These are phyloP conservation scores for Phytophthora syringae DNA, from an alignment of 352 stramenopile genomes.

Conservation along the genomic window DNA sequence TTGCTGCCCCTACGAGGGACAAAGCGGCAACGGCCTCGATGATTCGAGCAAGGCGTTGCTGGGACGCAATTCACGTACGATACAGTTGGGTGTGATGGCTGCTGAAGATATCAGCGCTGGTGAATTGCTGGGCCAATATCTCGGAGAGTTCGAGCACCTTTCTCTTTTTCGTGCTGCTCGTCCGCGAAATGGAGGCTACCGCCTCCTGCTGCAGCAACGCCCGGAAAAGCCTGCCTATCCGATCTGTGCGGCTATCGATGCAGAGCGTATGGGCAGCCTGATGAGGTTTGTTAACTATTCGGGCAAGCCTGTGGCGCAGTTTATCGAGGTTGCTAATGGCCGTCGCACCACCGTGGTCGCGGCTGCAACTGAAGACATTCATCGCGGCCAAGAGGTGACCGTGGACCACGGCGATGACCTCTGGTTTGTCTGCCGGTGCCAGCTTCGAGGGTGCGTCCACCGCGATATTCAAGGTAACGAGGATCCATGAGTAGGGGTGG, in stretches of 20 bases:
- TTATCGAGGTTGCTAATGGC: constrained; percentile 12
- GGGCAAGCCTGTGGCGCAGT: neutral
- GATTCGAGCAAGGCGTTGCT: constrained; percentile 4
- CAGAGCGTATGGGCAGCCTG: neutral
- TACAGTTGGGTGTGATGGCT: neutral
- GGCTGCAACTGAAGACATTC: neutral
- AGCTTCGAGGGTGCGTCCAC: neutral
- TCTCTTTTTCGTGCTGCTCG: neutral
- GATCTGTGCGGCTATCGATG: neutral
- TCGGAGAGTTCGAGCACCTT: constrained; percentile 13
- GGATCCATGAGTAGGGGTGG: constrained; percentile 8
- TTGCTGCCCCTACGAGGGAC: constrained; percentile 6
- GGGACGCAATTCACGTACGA: neutral
- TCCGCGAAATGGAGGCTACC: neutral
- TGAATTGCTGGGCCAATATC: constrained; percentile 7
- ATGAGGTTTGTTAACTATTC: constrained; percentile 15
- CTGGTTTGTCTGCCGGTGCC: constrained; percentile 14
- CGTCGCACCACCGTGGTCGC: constrained; percentile 13
- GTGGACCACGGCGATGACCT: constrained; percentile 21
- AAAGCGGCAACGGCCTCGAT: constrained; percentile 11
- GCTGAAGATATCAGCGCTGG: constrained; percentile 2
- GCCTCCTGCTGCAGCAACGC: neutral
- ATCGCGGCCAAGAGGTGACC: constrained; percentile 7
- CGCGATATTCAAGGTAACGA: constrained; percentile 7
- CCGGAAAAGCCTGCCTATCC: neutral